Base-by-base conservation (phyloP, 257 asterid genomes). In the Solanum gandarillasii region DNA sequence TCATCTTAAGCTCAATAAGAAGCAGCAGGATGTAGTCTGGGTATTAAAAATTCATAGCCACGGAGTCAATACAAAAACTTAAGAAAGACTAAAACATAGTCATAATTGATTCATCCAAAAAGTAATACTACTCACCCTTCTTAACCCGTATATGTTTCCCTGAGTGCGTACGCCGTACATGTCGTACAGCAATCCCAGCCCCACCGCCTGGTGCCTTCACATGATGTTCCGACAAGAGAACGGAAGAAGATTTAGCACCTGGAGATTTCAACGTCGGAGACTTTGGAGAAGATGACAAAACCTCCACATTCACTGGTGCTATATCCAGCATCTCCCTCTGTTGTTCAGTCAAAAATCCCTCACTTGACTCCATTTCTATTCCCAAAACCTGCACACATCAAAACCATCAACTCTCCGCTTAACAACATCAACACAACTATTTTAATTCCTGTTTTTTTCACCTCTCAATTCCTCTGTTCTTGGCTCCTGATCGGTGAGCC, bases 301-400 rank as follows among this genome's bases (percentile, higher is more conserved):
- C 95, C 87, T 94, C 99, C 87, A 93, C 93, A 93, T 93, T 94
- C 87, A 92, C 94, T 38, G 98, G 87, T 9, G 98, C 98, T 39
- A 93, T 87, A 88, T 94, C 92, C 93, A 95, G 87, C 95, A 79
- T 91, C 92, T 95, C 94, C 95, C 98, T 93, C 93, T 96, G 99
- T 86, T 88, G 94, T 93, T 96, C 94, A 65, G 98, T 94, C 94
- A 96, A 92, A 89, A 96, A 96, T 7, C 99, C 97, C 94, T 92
- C 97, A 34, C 89, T 68, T 90, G 96, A 91, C 74, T 95, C 94
- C 99, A 96, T 96, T 90, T 87, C 86, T 88, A 43, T 43, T 43
- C 16, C 83, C 83, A 92, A 85, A 86, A 29, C 87, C 90, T 86
- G 46, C 87, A 68, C 55, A 62, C 7, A 46, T 48, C 43, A 52